Base-by-base conservation (phyloP, 129 eudicot genomes). In the Ambrosia trifida region DNA sequence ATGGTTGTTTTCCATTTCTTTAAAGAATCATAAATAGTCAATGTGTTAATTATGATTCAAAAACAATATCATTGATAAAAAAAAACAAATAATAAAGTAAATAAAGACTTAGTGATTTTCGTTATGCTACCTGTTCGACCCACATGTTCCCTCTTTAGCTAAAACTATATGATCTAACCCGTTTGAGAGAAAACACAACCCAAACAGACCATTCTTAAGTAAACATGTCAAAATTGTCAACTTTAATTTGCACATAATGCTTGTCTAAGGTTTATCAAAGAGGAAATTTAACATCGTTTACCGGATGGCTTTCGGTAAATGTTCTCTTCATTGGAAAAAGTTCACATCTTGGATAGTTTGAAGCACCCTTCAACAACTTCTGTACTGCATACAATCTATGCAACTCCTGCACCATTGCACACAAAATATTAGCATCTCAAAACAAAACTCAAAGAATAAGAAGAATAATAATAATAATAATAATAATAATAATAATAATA, bases 341-440 rank as follows among this genome's bases (percentile, higher is more conserved):
- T 36, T 77, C 80, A 64, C 77, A 49, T 63, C 67, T 56, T 33
- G 68, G 54, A 40, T 65, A 68, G 44, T 69, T 79, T 1, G 58
- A 61, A 76, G 67, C 70, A 31, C 80, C 64, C 75, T 57, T 80
- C 86, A 82, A 80, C 59, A 75, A 59, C 74, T 59, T 80, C 52
- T 84, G 87, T 4, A 78, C 73, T 43, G 44, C 38, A 80, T 78
- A 72, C 72, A 82, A 16, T 2, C 73, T 82, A 54, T 84, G 87
- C 36, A 82, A 81, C 79, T 87, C 89, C 51, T 69, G 76, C 64
- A 82, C 89, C 89, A 82, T 53, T 12, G 31, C 38, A 63, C 20
- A 41, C 30, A 73, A 56, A 78, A 35, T 20, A 41, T 28, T n/a
- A n/a, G n/a, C n/a, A n/a, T n/a, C n/a, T n/a, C n/a, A n/a, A n/a